Base-by-base conservation (phyloP, 164 flowering plant genomes). In the Akebia trifoliata region DNA sequence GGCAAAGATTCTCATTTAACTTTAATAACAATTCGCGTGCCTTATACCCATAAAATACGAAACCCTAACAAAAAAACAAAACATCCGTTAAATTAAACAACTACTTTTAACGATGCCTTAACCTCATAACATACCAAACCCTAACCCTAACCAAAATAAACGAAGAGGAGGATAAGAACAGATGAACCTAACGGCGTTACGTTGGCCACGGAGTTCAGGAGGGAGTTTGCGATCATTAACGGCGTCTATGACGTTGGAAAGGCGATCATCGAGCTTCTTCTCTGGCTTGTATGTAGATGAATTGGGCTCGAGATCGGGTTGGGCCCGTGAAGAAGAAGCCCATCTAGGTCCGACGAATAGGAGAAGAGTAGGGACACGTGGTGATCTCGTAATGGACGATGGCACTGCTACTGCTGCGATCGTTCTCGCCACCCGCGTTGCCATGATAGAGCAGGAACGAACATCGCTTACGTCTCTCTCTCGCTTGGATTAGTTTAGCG, bases 201-300 rank as follows among this genome's bases (percentile, higher is more conserved):
- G 86, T 15, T 76, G 84, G 56, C 89, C 93, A 32, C 93, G 96
- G 50, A 89, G 85, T 56, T 89, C 87, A 0, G 96, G 90, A 15
- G 93, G 96, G n/a, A 89, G 89, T 49, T 89, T 89, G 0, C 89
- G 83, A 46, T 89, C 93, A 52, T 89, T 74, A 49, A 81, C 86
- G 60, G 81, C 81, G 71, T 86, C 96, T 6, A 81, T 73, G 7
- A 78, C 89, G 30, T 81, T 62, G 18, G 93, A 80, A 7, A 89
- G 79, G 51, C 87, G 89, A 17, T 84, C 87, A 4, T 30, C 36
- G n/a, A 52, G 40, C 70, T 77, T 76, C 73, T 78, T 83, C 58
- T 66, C 30, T 1, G 74, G 49, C 17, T 29, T 30, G 2, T 39
- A 17, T 2, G 37, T 28, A 12, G 54, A 29, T 22, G 56, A 29